phyloP scores from a whole-genome alignment of 495 filamentous ascomycete species.

The Xylaria intraflava region DNA sequence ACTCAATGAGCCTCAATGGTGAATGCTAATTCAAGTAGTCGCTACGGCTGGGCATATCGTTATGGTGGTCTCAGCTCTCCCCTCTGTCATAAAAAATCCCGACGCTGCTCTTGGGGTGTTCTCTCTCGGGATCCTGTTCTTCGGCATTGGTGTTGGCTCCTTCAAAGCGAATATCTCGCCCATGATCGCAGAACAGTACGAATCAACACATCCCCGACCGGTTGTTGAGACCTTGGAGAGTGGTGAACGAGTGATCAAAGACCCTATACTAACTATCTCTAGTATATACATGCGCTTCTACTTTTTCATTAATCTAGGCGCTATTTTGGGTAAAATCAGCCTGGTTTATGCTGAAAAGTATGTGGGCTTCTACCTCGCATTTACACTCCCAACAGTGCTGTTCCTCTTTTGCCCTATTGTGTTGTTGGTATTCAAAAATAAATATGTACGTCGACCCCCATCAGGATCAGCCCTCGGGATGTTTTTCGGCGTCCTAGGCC shows the following conservation, averaged over 20 bases:
- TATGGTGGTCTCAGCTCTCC: slow-evolving; percentile 56
- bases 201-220: slow-evolving; percentile 29
- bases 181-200: slow-evolving; percentile 53
- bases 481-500: slow-evolving; percentile 46
- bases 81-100: slow-evolving; percentile 51
- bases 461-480: slow-evolving; percentile 58
- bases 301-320: slow-evolving; percentile 64
- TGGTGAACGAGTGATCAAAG: slow-evolving; percentile 63
- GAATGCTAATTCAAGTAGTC: slow-evolving; percentile 19
- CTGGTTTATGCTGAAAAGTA: slow-evolving; percentile 58
- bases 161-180: slow-evolving; percentile 62
- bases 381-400: slow-evolving; percentile 51
- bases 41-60: slow-evolving; percentile 62
- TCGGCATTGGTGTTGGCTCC: slow-evolving; percentile 59
- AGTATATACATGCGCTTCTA: slow-evolving; percentile 62
- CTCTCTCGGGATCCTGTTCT: slow-evolving; percentile 56
- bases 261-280: slow-evolving; percentile 56
- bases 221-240: slow-evolving; percentile 38
- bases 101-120: slow-evolving; percentile 51
- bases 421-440: slow-evolving; percentile 53
- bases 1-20: background rate
- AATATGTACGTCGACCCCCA: slow-evolving; percentile 53
- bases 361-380: slow-evolving; percentile 72
- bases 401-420: slow-evolving; percentile 57
- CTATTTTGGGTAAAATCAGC: slow-evolving; percentile 42